A percentile compares a stretch with the other conserved stretches of the same genome.
phyloP scores from a whole-genome alignment of 2,329 filamentous ascomycete genomes.

The Colletotrichum sp. region DNA sequence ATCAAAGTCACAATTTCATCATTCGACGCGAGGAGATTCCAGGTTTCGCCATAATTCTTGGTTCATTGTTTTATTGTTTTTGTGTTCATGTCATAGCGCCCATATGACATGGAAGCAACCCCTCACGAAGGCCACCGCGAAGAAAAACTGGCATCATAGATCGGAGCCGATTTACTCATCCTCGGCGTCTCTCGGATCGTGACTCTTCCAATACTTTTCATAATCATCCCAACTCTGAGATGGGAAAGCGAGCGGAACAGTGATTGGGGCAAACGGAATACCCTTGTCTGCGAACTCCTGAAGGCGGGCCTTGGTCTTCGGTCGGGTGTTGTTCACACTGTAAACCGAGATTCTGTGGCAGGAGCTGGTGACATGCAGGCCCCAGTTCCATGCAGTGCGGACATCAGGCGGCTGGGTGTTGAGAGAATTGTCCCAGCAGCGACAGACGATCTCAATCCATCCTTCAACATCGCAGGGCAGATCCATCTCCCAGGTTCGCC shows the following conservation, averaged over 20 bases:
- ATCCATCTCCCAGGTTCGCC: conserved; percentile 68
- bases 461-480: conserved; percentile 67
- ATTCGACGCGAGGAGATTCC: too few species aligned
- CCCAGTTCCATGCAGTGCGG: conserved; percentile 67
- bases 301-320: conserved; percentile 53
- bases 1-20: too few species aligned
- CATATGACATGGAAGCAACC: too few species aligned
- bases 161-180: conserved; percentile 11
- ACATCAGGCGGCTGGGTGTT: conserved; percentile 65
- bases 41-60: too few species aligned
- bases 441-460: conserved; percentile 63
- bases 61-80: not conserved
- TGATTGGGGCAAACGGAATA: conserved; percentile 56
- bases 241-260: conserved; percentile 55
- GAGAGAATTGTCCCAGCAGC: conserved; percentile 67
- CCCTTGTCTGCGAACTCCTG: conserved; percentile 55
- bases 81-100: rapidly evolving
- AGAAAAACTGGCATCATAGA: not conserved
- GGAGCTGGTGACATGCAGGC: conserved; percentile 67
- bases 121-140: not conserved
- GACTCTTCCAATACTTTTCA: conserved; percentile 31
- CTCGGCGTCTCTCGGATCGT: conserved; percentile 32
- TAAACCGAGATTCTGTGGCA: conserved; percentile 67
- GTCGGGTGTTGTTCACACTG: conserved; percentile 61
- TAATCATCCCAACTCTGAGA: conserved; percentile 56